A percentile compares a stretch with the other conserved stretches of the same genome.
Evolutionary conservation across 1,284 basidiomycete species (phyloP).

Genomic region (Trichosporon sp.): DNA sequence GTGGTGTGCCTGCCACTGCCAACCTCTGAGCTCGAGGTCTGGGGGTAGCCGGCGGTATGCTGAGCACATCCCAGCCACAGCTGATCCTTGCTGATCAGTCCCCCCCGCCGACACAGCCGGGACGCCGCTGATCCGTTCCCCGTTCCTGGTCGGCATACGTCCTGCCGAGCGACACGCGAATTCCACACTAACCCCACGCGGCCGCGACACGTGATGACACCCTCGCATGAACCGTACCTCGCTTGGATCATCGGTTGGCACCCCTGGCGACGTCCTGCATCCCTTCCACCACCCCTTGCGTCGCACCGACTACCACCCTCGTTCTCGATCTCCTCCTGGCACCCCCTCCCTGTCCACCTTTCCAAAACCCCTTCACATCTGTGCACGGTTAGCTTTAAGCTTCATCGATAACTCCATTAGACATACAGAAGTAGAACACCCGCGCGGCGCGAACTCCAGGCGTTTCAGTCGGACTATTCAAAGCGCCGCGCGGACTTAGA

Average conservation of each 20-base stretch:
- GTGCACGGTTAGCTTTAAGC: too few relatives aligned
- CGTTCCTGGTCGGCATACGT: neutral
- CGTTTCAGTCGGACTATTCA: too few relatives aligned
- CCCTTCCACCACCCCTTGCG: neutral
- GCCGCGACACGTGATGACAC: neutral
- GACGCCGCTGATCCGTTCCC: neutral
- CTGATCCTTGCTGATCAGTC: neutral
- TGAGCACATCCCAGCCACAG: neutral
- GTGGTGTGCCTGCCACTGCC: neutral
- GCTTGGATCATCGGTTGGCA: neutral
- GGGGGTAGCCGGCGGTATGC: neutral
- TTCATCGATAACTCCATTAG: too few relatives aligned
- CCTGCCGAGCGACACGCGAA: neutral
- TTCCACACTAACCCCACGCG: neutral
- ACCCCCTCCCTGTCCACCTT: neutral
- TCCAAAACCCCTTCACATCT: too few relatives aligned
- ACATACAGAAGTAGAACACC: too few relatives aligned
- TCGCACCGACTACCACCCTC: neutral
- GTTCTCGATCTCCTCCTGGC: neutral
- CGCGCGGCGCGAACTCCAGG: too few relatives aligned
- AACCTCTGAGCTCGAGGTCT: neutral
- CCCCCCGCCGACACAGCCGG: neutral
- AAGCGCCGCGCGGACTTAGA: too few relatives aligned
- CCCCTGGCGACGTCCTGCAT: neutral
- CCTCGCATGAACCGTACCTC: neutral